Base-by-base conservation (phyloP, 768 basidiomycete species). In the Amanita inopinata region DNA sequence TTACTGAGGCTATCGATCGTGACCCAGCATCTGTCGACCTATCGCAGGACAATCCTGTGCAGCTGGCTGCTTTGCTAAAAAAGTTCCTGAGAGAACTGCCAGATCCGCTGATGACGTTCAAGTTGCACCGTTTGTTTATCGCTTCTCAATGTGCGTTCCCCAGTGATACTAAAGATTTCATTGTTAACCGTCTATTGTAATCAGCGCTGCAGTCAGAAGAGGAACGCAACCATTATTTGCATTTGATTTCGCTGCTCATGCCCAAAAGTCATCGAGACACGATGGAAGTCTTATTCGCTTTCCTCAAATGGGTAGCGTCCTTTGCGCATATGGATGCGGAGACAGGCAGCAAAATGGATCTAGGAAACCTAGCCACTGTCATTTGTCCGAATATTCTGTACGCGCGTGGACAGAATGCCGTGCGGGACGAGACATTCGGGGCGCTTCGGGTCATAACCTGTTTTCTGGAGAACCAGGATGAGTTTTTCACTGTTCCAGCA, bases 281-380 rank as follows among this genome's bases (percentile, higher is more conserved):
- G 14, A 80, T 96, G 78, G 96, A 99, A 62, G 89, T 96, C 38
- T 67, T 99, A 38, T 97, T 96, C 57, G 93, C 96, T 22, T 99
- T 99, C 69, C 73, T 99, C 51, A 96, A 97, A 63, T 99, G 96
- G 96, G 96, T 99, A 8, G 94, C 94, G 7, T 96, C 92, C 1
- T 99, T 99, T 60, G 91, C 96, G 37, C 94, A 99, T 62, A 80
- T 93, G 69, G 93, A 97, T 55, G 90, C 92, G 52, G 88, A 89
- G 56, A 97, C 94, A 0, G 93, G 93, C 31, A 93, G 88, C 65
- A 93, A 94, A 67, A 99, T 99, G 96, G 96, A 99, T 61, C 69
- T 98, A 35, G 73, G 73, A 12, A 99, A 99, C 60, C 73, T 99
- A 51, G 91, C 96, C 25, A 97, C 91, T 6, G 94, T 98, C 62